These are phyloP conservation scores for Tetrahymena thermophila DNA, from an alignment of 73 alveolate genomes.

Conservation along the genomic window DNA sequence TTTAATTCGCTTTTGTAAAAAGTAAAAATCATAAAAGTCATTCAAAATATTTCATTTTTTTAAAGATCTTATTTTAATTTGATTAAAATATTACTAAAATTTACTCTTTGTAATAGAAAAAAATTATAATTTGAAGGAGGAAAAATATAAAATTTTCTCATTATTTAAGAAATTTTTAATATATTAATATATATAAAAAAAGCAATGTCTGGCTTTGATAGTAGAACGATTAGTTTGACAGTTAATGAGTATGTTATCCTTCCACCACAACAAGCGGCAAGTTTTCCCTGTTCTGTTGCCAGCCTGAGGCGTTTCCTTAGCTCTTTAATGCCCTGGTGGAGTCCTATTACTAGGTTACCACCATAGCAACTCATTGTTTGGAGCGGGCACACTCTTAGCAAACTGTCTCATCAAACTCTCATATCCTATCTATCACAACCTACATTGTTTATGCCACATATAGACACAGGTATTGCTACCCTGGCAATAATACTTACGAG, in stretches of 20 bases:
- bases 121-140: too few relatives aligned
- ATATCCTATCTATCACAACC: neutral
- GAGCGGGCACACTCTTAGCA: constrained; percentile 1
- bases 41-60: too few relatives aligned
- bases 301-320: constrained; percentile 5
- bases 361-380: constrained; percentile 3
- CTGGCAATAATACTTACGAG: neutral
- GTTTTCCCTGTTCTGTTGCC: constrained; percentile 5
- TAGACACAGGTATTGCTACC: constrained; percentile 2
- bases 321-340: constrained; percentile 1
- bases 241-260: constrained; percentile 1
- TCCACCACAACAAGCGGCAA: constrained; percentile 4
- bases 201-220: neutral
- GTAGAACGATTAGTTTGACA: constrained; percentile 1
- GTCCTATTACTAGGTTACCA: neutral
- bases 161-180: too few relatives aligned
- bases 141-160: too few relatives aligned
- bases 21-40: too few relatives aligned
- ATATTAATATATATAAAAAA: neutral
- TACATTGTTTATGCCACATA: neutral
- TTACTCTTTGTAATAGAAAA: too few relatives aligned
- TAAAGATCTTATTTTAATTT: too few relatives aligned
- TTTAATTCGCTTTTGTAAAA: too few relatives aligned
- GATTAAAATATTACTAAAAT: too few relatives aligned
- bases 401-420: constrained; percentile 3